Conservation (phyloP, 257 asterid species). For the Lantana camara region DNA sequence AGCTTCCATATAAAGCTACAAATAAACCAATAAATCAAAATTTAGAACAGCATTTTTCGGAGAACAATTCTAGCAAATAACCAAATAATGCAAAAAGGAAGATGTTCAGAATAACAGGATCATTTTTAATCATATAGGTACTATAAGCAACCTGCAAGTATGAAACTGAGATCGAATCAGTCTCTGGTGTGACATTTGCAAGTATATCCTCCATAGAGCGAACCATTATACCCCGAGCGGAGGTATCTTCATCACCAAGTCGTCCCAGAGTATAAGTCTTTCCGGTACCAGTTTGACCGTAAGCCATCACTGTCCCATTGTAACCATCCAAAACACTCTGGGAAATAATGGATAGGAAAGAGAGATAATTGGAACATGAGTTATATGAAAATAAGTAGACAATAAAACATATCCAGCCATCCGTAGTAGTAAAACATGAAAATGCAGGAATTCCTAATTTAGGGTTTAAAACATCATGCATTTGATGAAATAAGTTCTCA, state of each 20-base stretch:
- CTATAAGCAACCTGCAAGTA: constrained; percentile 78
- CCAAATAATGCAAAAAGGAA: constrained; percentile 20
- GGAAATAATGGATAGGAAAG: constrained; percentile 19
- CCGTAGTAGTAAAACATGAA: neutral
- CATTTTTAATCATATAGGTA: constrained; percentile 12
- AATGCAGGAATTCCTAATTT: constrained; percentile 7
- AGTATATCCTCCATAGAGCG: constrained; percentile 97
- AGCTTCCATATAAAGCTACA: constrained; percentile 97
- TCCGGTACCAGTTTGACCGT: constrained; percentile 99
- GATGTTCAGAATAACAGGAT: constrained; percentile 6
- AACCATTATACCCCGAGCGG: constrained; percentile 99
- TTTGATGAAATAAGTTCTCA: neutral
- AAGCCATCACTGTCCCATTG: constrained; percentile 99
- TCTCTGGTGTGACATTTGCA: constrained; percentile 71
- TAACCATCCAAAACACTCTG: constrained; percentile 97
- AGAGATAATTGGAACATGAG: constrained; percentile 1
- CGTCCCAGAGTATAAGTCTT: constrained; percentile 97
- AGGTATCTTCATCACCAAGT: constrained; percentile 94
- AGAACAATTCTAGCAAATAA: constrained; percentile 21
- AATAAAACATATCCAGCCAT: constrained; percentile 14
- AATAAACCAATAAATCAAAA: constrained; percentile 22
- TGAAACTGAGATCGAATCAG: constrained; percentile 83
- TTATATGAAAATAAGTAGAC: constrained; percentile 2
- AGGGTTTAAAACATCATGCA: neutral
- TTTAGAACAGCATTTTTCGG: constrained; percentile 24